phyloP scores from a whole-genome alignment of 169 alveolate species.

The Plasmodium reichenowi region DNA sequence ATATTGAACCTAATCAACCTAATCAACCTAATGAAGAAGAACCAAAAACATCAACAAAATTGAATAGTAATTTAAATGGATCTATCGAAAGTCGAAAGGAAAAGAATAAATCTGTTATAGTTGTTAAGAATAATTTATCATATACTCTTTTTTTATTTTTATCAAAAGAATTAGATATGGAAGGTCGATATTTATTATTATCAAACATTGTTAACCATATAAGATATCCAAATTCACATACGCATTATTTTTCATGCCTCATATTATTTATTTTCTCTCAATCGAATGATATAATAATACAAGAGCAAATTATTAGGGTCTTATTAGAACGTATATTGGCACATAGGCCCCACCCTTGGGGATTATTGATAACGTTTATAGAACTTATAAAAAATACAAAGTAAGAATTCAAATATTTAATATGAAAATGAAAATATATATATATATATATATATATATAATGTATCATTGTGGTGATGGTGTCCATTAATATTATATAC shows the following conservation, averaged over 20 bases:
- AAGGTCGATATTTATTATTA: slow-evolving; percentile 90
- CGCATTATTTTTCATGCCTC: slow-evolving; percentile 93
- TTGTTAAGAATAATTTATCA: slow-evolving; percentile 63
- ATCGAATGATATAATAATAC: slow-evolving; percentile 89
- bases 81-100: slow-evolving; percentile 8
- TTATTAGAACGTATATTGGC: slow-evolving; percentile 92
- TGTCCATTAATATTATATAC: background rate
- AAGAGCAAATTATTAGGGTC: slow-evolving; percentile 93
- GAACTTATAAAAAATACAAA: slow-evolving; percentile 89
- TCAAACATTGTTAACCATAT: slow-evolving; percentile 96
- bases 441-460: background rate
- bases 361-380: slow-evolving; percentile 91
- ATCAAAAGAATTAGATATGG: slow-evolving; percentile 87
- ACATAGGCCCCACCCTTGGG: slow-evolving; percentile 98
- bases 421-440: background rate
- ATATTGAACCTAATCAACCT: background rate
- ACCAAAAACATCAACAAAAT: background rate
- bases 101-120: slow-evolving; percentile 14
- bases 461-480: background rate
- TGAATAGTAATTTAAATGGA: background rate
- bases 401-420: slow-evolving; percentile 58
- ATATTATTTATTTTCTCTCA: slow-evolving; percentile 82
- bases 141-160: slow-evolving; percentile 83
- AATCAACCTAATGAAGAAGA: background rate
- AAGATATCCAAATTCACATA: slow-evolving; percentile 96